These are phyloP conservation scores for Phalaenopsis aphrodite DNA, from an alignment of 106 monocot species.

Conservation along the genomic window DNA sequence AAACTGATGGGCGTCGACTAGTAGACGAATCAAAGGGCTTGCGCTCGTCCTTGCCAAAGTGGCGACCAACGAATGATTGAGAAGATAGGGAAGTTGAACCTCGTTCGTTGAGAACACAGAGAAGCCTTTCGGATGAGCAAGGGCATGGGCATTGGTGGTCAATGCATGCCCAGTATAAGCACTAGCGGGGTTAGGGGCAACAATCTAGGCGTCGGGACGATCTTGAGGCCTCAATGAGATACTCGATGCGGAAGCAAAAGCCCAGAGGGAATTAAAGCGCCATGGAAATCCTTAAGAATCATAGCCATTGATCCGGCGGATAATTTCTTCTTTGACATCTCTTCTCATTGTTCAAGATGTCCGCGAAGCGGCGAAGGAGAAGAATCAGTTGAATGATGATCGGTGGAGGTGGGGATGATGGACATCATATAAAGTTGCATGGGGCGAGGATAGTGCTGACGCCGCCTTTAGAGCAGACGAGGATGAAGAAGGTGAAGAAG, in stretches of 20 bases:
- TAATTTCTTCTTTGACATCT: conserved; percentile 91
- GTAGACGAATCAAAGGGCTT: conserved; percentile 75
- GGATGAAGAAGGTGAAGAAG: too few species aligned
- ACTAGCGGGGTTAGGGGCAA: conserved; percentile 15
- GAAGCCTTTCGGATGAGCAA: conserved; percentile 28
- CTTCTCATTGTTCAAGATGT: neutral
- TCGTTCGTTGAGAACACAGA: conserved; percentile 18
- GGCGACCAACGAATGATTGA: conserved; percentile 41
- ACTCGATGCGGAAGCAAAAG: conserved; percentile 90
- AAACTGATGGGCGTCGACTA: conserved; percentile 11
- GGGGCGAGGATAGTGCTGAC: too few species aligned
- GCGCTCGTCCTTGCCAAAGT: conserved; percentile 98
- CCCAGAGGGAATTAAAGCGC: conserved; percentile 93
- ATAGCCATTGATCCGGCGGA: conserved; percentile 64
- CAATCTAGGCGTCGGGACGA: conserved; percentile 18
- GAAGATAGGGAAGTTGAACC: conserved; percentile 40
- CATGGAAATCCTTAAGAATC: conserved; percentile 97
- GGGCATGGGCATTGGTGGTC: conserved; percentile 36
- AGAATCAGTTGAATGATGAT: neutral
- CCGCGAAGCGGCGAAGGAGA: neutral
- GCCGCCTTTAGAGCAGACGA: too few species aligned
- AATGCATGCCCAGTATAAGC: neutral
- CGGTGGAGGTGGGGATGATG: neutral
- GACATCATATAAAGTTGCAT: too few species aligned
- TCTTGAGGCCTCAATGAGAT: conserved; percentile 36